phyloP scores from a whole-genome alignment of 2,329 filamentous ascomycete genomes.

The Emmonsiellopsis sp. region DNA sequence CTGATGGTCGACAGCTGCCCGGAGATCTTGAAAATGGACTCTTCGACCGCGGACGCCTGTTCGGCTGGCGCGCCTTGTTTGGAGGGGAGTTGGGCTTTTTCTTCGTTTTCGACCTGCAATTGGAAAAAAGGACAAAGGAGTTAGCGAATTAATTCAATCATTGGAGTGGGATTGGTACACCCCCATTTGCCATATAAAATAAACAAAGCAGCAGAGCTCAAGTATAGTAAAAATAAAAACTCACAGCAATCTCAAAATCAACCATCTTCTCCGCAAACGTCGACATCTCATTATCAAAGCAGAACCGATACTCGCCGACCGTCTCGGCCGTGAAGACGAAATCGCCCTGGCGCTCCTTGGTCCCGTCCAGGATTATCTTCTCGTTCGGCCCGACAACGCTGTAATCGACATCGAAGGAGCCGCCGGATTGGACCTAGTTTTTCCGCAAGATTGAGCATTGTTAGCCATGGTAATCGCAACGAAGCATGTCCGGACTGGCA shows the following conservation, averaged over 20 bases:
- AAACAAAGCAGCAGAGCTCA: not conserved
- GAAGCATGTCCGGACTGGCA: too few relatives aligned
- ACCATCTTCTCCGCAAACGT: conserved; percentile 96
- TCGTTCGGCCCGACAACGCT: conserved; percentile 71
- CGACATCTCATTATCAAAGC: conserved; percentile 98
- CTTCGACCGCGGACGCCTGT: conserved; percentile 80
- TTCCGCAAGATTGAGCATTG: not conserved
- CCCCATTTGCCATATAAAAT: not conserved
- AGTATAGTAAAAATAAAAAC: conserved; percentile 26
- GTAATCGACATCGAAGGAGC: conserved; percentile 96
- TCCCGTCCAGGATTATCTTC: conserved; percentile 72
- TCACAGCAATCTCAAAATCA: conserved; percentile 91
- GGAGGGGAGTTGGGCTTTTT: conserved; percentile 69
- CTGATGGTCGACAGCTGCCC: conserved; percentile 88
- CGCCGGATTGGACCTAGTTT: conserved; percentile 88
- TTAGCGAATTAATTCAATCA: not conserved
- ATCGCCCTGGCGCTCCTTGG: conserved; percentile 90
- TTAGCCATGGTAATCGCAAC: not conserved
- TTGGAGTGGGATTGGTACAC: too few relatives aligned
- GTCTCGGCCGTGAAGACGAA: conserved; percentile 94
- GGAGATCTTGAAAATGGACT: conserved; percentile 91
- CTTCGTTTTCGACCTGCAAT: conserved; percentile 81
- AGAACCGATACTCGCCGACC: conserved; percentile 86
- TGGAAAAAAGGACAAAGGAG: not conserved
- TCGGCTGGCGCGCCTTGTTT: conserved; percentile 84